phyloP scores from a whole-genome alignment of 2,329 filamentous ascomycete genomes.

The Trichoderma sp. region DNA sequence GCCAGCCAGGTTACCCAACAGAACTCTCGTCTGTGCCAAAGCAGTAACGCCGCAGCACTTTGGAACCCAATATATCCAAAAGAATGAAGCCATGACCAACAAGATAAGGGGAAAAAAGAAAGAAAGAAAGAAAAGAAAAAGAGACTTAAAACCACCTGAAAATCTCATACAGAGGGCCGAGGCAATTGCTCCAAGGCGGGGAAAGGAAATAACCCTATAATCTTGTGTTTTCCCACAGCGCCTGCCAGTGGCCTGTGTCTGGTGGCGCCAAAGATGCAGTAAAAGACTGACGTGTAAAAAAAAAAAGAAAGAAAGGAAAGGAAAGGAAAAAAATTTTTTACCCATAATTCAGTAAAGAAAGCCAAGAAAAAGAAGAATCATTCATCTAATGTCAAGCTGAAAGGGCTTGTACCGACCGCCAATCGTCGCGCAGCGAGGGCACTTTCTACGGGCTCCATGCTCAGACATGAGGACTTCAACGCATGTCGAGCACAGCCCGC shows the following conservation, averaged over 20 bases:
- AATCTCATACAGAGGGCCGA: neutral
- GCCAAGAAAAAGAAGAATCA: neutral
- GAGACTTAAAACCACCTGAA: neutral
- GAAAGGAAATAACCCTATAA: slow-evolving; percentile 9
- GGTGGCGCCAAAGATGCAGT: neutral
- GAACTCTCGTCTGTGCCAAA: neutral
- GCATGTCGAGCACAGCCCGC: slow-evolving; percentile 83
- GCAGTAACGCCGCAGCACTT: neutral
- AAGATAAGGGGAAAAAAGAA: neutral
- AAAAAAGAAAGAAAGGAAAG: neutral
- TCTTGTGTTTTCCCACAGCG: slow-evolving; percentile 17
- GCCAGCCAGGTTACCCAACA: neutral
- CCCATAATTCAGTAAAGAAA: neutral
- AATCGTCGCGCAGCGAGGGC: slow-evolving; percentile 74
- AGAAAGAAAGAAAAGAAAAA: neutral
- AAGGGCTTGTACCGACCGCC: slow-evolving; percentile 81
- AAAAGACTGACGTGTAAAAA: neutral
- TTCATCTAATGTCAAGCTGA: slow-evolving; percentile 64
- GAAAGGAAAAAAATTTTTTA: too few relatives aligned
- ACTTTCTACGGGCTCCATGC: slow-evolving; percentile 71
- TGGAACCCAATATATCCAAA: neutral
- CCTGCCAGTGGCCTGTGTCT: slow-evolving; percentile 5
- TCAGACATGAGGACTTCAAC: slow-evolving; percentile 77
- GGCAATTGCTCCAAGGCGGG: slow-evolving; percentile 1
- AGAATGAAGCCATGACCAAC: neutral